A percentile compares a stretch with the other conserved stretches of the same genome.
Evolutionary conservation across 768 basidiomycete genomes (phyloP).

Genomic region (Fomitopsis serialis): DNA sequence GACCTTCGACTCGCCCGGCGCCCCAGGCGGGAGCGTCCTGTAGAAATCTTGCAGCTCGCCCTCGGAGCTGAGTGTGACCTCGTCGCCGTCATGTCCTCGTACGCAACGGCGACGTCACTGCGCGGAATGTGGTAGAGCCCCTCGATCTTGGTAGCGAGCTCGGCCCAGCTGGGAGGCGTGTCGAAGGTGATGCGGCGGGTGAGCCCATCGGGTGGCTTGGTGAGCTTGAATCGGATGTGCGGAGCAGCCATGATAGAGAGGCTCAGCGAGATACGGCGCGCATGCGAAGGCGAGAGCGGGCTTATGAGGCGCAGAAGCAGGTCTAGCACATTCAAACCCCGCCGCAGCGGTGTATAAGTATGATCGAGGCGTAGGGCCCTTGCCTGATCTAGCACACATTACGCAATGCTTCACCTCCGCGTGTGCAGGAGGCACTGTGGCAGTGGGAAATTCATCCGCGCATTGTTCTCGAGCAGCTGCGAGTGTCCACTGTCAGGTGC

Average conservation of each 20-base stretch:
- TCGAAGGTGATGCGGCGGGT: conserved; percentile 58
- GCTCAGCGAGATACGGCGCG: conserved; percentile 7
- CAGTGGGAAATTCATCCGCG: too few relatives aligned
- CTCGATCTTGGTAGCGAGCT: conserved; percentile 52
- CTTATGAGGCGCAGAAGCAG: conserved; percentile 1
- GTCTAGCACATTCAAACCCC: conserved; percentile 10
- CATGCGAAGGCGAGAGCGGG: neutral
- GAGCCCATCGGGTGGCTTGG: conserved; percentile 41
- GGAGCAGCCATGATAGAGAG: conserved; percentile 35
- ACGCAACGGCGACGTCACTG: conserved; percentile 60
- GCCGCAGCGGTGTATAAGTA: conserved; percentile 15
- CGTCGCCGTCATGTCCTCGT: conserved; percentile 71
- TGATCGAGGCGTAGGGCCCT: conserved; percentile 10
- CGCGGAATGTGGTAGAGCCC: conserved; percentile 50
- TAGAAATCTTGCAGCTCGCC: conserved; percentile 78
- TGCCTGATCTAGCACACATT: neutral
- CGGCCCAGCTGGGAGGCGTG: conserved; percentile 46
- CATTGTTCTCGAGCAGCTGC: too few relatives aligned
- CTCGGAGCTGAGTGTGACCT: conserved; percentile 71
- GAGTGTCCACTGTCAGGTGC: too few relatives aligned
- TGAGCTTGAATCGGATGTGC: conserved; percentile 71
- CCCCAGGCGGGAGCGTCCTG: conserved; percentile 20
- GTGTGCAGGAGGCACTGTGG: neutral
- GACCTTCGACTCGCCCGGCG: conserved; percentile 18
- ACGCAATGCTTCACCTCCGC: neutral